Percentiles rank a stretch among this genome's conserved stretches.
Conservation (phyloP, 2,329 filamentous ascomycete species). For the Sporothrix inflata region DNA sequence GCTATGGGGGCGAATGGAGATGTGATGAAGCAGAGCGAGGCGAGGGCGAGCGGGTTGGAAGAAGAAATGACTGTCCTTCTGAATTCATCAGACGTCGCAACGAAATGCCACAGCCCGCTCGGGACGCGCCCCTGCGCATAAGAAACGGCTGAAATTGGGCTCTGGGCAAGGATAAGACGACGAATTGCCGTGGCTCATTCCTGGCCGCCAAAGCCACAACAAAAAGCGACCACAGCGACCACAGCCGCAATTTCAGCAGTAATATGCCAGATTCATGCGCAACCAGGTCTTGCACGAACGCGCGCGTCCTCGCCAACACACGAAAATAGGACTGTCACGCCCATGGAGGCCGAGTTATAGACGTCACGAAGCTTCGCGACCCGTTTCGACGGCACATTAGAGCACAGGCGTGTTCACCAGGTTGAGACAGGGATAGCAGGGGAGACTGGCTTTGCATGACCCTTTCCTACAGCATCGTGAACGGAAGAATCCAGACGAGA, state of each 20-base stretch:
- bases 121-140: not conserved
- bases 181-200: not conserved
- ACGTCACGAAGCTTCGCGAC: not conserved
- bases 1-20: slow-evolving; percentile 17
- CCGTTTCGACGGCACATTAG: not conserved
- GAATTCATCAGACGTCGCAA: not conserved
- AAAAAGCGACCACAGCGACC: slow-evolving; percentile 2
- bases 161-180: not conserved
- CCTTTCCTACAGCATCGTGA: not conserved
- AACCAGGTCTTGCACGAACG: not conserved
- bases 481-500: not conserved
- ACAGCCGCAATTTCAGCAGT: not conserved
- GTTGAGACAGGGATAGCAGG: not conserved
- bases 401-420: not conserved
- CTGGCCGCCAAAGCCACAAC: not conserved
- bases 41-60: too few species aligned
- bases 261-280: slow-evolving; percentile 15
- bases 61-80: not conserved
- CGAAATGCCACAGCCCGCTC: slow-evolving; percentile 1
- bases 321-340: not conserved
- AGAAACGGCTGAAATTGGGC: not conserved
- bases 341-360: not conserved
- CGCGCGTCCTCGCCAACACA: not conserved
- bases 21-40: slow-evolving; percentile 9
- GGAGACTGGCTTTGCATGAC: not conserved